Evolutionary conservation across 768 basidiomycete species (phyloP), one percentile per base, ranked within the genome.

Genomic region (Lactarius hatsudake): DNA sequence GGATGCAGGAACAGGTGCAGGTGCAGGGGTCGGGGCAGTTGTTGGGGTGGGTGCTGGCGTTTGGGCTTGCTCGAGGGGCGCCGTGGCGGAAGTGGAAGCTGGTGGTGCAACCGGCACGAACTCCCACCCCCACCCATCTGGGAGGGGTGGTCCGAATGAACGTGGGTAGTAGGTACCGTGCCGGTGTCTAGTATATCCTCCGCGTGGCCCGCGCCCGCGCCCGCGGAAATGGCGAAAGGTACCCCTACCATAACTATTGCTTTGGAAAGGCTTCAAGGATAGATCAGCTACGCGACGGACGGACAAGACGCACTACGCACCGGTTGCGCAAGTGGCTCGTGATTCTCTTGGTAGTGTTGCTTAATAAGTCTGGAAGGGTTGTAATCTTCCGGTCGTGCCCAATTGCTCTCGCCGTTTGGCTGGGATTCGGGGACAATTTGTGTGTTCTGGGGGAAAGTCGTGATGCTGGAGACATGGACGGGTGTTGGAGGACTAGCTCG

Each of bases 281-380:
- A 13, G 51, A 36, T 59, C 34, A 32, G 56, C 6, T 26, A 38
- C 20, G 55, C 15, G 1, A 62, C 18, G 4, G 10, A 26, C 9
- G 34, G 34, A 38, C 10, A 38, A 12, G 34, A 28, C 20, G 23
- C 23, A 17, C 51, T 23, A 61, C 67, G 62, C 32, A 68, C 67
- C 17, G 63, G 67, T 15, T 60, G 62, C 32, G 18, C 51, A 23
- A 26, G 32, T 3, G 54, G 28, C 28, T 64, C 62, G 12, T 23
- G 61, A 17, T 36, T 56, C n/a, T 64, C 67, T 43, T 60, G 58
- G 20, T 63, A 67, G n/a, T 59, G 57, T 12, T 28, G 63, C 36
- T 40, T 68, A 9, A 34, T 60, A 26, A 18, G 34, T 15, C 42
- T 51, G 5, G 42, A 1, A 1, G 58, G 53, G 32, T 10, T 43